Conservation (phyloP, 805 yeast species). For the Candida pseudoglaebosa region DNA sequence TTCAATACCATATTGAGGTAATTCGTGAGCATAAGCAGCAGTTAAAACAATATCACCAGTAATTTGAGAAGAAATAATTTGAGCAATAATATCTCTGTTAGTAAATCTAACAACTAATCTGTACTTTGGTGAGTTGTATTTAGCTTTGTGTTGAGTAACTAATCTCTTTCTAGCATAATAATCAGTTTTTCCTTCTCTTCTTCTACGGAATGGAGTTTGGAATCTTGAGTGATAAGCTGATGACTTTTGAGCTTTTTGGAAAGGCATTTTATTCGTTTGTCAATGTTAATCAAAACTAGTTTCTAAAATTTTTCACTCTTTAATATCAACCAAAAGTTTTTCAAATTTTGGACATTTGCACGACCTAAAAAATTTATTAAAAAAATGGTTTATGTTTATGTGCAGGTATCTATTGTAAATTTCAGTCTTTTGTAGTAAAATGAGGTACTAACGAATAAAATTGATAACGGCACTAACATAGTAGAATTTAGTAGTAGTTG, state of each 20-base stretch:
- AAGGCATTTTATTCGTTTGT: slow-evolving; percentile 56
- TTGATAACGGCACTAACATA: too few relatives aligned
- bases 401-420: neutral
- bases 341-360: neutral
- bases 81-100: slow-evolving; percentile 98
- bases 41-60: slow-evolving; percentile 94
- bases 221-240: slow-evolving; percentile 98
- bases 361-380: neutral
- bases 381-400: neutral
- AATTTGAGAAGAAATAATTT: slow-evolving; percentile 93
- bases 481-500: too few relatives aligned
- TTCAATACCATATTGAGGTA: slow-evolving; percentile 94
- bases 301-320: neutral
- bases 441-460: too few relatives aligned
- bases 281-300: neutral
- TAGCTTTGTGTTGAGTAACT: slow-evolving; percentile 99
- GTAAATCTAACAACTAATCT: slow-evolving; percentile 99
- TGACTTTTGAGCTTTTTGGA: slow-evolving; percentile 68
- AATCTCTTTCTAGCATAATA: slow-evolving; percentile 99
- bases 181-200: slow-evolving; percentile 99
- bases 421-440: too few relatives aligned
- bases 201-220: slow-evolving; percentile 99
- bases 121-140: slow-evolving; percentile 99
- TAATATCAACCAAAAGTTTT: neutral
- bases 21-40: slow-evolving; percentile 98